A percentile compares a stretch with the other conserved stretches of the same genome.
Conservation (phyloP, 495 filamentous ascomycete genomes). For the Neurospora cerealis region DNA sequence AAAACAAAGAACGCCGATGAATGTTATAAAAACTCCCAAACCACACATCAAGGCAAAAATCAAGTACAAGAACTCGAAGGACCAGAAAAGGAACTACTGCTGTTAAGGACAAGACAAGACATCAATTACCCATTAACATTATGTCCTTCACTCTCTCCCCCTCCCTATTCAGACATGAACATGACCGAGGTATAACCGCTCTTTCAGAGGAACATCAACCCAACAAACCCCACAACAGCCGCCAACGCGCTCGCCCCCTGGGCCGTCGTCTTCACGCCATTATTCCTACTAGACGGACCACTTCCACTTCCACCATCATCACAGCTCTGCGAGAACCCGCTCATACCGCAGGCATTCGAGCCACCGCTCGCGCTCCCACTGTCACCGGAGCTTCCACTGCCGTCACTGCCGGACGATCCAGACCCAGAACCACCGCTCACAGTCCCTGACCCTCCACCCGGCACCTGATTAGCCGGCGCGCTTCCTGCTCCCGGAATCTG, state of each 20-base stretch:
- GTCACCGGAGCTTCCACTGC: neutral
- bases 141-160: neutral
- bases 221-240: neutral
- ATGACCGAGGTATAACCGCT: neutral
- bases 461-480: constrained; percentile 19
- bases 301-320: neutral
- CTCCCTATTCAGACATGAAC: neutral
- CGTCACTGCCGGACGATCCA: constrained; percentile 1
- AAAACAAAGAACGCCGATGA: neutral
- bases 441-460: constrained; percentile 9
- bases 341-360: constrained; percentile 12
- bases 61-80: neutral
- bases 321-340: constrained; percentile 18
- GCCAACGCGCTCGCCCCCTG: constrained; percentile 5
- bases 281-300: neutral
- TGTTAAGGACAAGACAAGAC: neutral
- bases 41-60: neutral
- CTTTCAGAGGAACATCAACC: neutral
- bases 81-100: neutral
- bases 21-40: neutral
- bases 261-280: neutral
- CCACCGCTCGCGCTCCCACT: constrained; percentile 8
- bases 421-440: constrained; percentile 4
- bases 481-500: constrained; percentile 27
- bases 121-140: neutral